Percentiles rank a stretch among this genome's conserved stretches.
Conservation (phyloP, 495 filamentous ascomycete species). For the Terfezia claveryi region DNA sequence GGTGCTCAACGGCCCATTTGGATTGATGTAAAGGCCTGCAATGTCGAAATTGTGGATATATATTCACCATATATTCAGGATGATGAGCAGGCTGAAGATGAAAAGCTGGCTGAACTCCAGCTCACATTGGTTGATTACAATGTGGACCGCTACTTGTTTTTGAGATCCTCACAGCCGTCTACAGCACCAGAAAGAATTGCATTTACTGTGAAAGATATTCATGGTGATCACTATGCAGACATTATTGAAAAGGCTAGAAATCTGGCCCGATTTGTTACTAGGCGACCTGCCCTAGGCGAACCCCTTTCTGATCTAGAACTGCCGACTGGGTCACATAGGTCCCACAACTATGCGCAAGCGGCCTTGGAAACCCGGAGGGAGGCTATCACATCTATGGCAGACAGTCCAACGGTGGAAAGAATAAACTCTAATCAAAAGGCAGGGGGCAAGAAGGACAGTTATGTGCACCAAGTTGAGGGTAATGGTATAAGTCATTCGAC, state of each 20-base stretch:
- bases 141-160: slow-evolving; percentile 11
- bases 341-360: too few species aligned
- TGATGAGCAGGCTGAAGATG: slow-evolving; percentile 3
- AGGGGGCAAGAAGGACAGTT: too few species aligned
- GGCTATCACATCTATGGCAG: too few species aligned
- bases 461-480: too few species aligned
- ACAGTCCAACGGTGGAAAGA: too few species aligned
- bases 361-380: too few species aligned
- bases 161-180: slow-evolving; percentile 10
- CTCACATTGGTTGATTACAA: slow-evolving; percentile 8
- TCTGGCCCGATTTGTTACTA: background rate
- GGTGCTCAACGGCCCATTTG: slow-evolving; percentile 8
- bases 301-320: too few species aligned
- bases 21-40: slow-evolving; percentile 11
- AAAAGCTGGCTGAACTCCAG: slow-evolving; percentile 10
- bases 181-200: background rate
- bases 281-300: too few species aligned
- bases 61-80: background rate
- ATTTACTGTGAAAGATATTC: background rate
- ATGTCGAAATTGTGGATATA: background rate
- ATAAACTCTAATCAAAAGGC: too few species aligned
- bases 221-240: background rate
- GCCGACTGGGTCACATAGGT: too few species aligned
- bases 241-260: background rate
- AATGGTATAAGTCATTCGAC: too few species aligned